Evolutionary conservation across 805 yeast genomes (phyloP), one percentile per base, ranked within the genome.

Genomic region (Metschnikowia picachoensis): DNA sequence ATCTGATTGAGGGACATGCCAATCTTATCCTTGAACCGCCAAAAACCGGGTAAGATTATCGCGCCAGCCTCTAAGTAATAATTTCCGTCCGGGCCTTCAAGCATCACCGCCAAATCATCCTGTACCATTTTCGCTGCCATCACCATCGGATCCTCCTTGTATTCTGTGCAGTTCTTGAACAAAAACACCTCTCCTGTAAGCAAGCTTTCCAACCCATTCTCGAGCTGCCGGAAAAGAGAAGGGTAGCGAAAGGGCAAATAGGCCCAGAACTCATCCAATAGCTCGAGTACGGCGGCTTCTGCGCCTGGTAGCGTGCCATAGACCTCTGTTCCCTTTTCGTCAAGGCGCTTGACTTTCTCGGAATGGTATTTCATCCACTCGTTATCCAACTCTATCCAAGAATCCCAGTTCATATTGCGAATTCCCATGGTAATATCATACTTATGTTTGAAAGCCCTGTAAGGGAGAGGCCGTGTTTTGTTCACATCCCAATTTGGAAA

Each of bases 351-450:
- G 37, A 77, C 51, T 59, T 83, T 83, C 37, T 75, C 66, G 17
- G 72, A 56, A 58, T 83, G 86, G 53, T 60, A 82, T 49, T 74
- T 74, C 43, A 55, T 52, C 85, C 85, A 83, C 62, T 83, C 82
- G 49, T 79, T 80, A 60, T 83, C 88, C 47, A 83, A 67, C 58
- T 83, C 84, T 50, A 83, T 77, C 89, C 89, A 83, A 41, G 68
- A 69, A 44, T 77, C 66, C 73, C 76, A 77, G 40, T 80, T 78
- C 84, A 82, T 76, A 47, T 67, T 67, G 51, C 88, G 66, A 36
- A 82, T 82, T 7, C 88, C 89, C 89, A 83, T 83, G 20, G 83
- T 83, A 40, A 83, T 74, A 53, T 67, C 74, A 58, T 83, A 83
- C 48, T 77, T 79, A 61, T 80, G 83, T 58, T 74, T 80, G 65